phyloP scores from a whole-genome alignment of 192 early-diverging fungal genomes.

The Coemansia sp. region DNA sequence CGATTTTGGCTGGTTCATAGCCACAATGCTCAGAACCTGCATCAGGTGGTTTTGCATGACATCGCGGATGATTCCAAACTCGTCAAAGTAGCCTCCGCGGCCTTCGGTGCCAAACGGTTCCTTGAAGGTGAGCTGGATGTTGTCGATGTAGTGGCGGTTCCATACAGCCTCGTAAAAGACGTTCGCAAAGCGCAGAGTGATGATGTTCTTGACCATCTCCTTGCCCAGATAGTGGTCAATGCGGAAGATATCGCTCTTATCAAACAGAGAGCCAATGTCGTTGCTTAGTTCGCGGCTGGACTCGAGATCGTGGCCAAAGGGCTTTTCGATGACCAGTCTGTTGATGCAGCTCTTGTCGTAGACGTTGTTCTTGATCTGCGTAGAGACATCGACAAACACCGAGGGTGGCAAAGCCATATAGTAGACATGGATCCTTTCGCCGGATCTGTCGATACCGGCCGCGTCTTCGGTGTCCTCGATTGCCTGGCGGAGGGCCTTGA shows the following conservation, averaged over 20 bases:
- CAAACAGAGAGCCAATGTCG: conserved; percentile 73
- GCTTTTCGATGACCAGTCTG: conserved; percentile 93
- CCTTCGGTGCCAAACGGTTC: conserved; percentile 96
- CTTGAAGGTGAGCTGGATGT: conserved; percentile 96
- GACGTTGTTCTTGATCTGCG: conserved; percentile 68
- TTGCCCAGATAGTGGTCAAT: conserved; percentile 98
- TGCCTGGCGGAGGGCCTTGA: conserved; percentile 64
- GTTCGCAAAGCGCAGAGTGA: conserved; percentile 90
- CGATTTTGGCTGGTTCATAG: conserved; percentile 90
- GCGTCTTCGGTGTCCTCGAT: conserved; percentile 64
- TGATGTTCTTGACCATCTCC: conserved; percentile 97
- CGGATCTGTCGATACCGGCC: neutral
- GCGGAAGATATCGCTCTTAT: conserved; percentile 91
- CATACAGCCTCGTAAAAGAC: conserved; percentile 88
- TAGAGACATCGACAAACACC: conserved; percentile 85
- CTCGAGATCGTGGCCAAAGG: conserved; percentile 89
- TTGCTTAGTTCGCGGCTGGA: conserved; percentile 69
- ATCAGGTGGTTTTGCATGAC: conserved; percentile 91
- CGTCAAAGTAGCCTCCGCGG: conserved; percentile 96
- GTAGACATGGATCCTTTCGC: conserved; percentile 64
- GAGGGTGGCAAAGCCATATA: conserved; percentile 96
- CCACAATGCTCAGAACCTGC: conserved; percentile 90
- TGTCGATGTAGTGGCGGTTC: conserved; percentile 83
- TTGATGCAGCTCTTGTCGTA: conserved; percentile 67
- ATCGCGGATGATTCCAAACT: conserved; percentile 97